Conservation (phyloP, 257 asterid species). For the Jacaranda copaia region DNA sequence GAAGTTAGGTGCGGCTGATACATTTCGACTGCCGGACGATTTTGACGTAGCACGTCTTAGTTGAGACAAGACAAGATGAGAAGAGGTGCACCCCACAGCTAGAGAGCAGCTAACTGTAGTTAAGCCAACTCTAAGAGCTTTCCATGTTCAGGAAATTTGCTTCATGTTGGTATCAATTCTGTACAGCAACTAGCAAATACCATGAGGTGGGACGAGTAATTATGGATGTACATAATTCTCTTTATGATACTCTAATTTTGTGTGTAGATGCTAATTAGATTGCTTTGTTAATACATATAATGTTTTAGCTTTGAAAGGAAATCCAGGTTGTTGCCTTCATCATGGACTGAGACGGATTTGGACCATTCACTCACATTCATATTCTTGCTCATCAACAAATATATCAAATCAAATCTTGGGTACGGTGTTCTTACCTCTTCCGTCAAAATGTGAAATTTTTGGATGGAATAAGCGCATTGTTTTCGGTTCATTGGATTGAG, state of each 20-base stretch:
- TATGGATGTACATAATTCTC: slow-evolving; percentile 26
- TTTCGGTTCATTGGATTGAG: too few relatives aligned
- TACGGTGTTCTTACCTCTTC: too few relatives aligned
- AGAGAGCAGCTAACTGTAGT: slow-evolving; percentile 5
- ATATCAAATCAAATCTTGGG: too few relatives aligned
- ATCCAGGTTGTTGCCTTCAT: too few relatives aligned
- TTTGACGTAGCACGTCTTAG: slow-evolving; percentile 46
- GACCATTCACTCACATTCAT: too few relatives aligned
- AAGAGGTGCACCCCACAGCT: too few relatives aligned
- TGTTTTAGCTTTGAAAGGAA: background rate
- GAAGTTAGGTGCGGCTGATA: slow-evolving; percentile 66
- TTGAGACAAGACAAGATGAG: slow-evolving; percentile 17
- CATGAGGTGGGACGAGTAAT: background rate
- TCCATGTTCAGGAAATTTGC: background rate
- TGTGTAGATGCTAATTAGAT: slow-evolving; percentile 28
- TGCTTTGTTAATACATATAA: background rate
- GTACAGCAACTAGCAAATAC: background rate
- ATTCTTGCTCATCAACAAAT: too few relatives aligned
- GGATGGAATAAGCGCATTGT: too few relatives aligned
- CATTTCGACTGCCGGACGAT: slow-evolving; percentile 57
- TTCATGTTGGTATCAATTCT: background rate
- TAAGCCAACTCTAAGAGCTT: background rate
- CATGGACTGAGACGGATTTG: too few relatives aligned
- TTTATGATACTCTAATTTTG: slow-evolving; percentile 25
- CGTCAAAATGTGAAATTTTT: too few relatives aligned